Base-by-base conservation (phyloP, 208 protist genomes). In the Naegleria fowleri region DNA sequence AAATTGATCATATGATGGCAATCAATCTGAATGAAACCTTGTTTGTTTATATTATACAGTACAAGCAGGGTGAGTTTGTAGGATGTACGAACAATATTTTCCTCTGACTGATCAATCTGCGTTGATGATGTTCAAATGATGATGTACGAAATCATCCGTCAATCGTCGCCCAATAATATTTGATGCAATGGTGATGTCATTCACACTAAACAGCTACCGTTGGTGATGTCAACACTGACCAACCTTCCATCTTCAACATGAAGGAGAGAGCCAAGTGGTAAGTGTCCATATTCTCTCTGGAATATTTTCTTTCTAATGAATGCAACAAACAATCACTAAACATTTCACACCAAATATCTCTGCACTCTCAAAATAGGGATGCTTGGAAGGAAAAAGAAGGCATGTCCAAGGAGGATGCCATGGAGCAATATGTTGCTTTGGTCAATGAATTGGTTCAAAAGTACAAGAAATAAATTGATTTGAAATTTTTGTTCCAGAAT, bases 351-450 rank as follows among this genome's bases (percentile, higher is more conserved):
- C n/a, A n/a, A n/a, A 0, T 36, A 15, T 25, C 19, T 36, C 25
- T 36, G n/a, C 29, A 79, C 29, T 36, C 19, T 79, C 95, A 95
- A 39, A 98, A 98, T 94, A 98, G 96, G 95, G 96, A 98, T 91
- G 97, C 97, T 25, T 98, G 97, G 97, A 95, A 96, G 83, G 92
- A 75, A 40, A 84, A 93, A 86, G 98, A 98, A 94, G 97, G 97
- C 90, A 97, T 96, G 93, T 94, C 93, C 83, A 83, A 95, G 76
- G 97, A 98, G 13, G 97, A 97, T 67, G 97, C 98, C 90, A 97
- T 96, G 96, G 90, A 90, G 40, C 90, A 94, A 55, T 99, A 99
- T 92, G 94, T 98, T 67, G 93, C 93, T 19, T 83, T 93, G 11
- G 94, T 39, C 16, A 58, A 88, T 6, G 33, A 33, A 13, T 88